Evolutionary conservation across 73 alveolate genomes (phyloP).

Genomic region (Paramecium biaurelia): DNA sequence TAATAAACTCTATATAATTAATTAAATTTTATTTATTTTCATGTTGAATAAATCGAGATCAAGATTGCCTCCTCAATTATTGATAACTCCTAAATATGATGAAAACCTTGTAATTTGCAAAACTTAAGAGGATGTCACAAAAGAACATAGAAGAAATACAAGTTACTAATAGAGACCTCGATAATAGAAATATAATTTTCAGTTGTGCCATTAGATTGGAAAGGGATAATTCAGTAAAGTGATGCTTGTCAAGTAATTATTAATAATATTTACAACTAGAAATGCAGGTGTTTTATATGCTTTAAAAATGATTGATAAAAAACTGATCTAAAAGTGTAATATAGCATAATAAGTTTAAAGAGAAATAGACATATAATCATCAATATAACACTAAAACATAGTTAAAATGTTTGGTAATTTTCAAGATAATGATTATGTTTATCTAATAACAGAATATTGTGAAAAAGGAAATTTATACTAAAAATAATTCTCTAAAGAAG

Average conservation of each 20-base stretch:
- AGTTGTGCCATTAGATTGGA: slow-evolving; percentile 36
- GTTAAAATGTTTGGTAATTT: neutral
- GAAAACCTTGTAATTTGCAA: neutral
- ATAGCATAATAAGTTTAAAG: neutral
- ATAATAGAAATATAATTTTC: neutral
- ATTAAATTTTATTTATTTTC: neutral
- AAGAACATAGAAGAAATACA: neutral
- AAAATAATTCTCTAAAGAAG: neutral
- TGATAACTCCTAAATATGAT: slow-evolving; percentile 2
- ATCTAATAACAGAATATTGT: neutral
- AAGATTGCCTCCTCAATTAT: neutral
- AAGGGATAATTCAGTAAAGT: slow-evolving; percentile 8
- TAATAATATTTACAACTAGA: neutral
- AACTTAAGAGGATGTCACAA: neutral
- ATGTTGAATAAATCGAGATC: neutral
- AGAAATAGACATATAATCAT: neutral
- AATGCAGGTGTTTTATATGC: neutral
- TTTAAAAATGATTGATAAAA: slow-evolving; percentile 12
- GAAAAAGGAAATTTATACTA: slow-evolving; percentile 9
- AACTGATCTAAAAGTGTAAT: neutral
- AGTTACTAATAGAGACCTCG: neutral
- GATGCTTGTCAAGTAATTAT: neutral
- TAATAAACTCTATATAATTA: neutral
- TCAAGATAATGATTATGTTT: neutral
- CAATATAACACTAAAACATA: neutral